Base-by-base conservation (phyloP, 257 asterid genomes). In the Ehretia macrophylla region DNA sequence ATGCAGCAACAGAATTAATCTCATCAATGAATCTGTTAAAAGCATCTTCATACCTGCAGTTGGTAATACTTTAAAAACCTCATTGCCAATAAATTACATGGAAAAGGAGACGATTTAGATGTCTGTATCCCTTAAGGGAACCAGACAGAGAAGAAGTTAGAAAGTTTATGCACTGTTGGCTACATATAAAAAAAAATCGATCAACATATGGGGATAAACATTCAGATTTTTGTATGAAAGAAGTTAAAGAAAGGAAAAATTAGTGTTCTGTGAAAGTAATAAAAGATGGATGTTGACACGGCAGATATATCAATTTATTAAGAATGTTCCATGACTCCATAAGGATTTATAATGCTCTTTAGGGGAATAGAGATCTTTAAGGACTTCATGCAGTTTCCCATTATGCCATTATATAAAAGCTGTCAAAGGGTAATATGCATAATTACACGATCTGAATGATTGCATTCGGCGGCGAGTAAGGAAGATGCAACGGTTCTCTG, bases 401-500 rank as follows among this genome's bases (percentile, higher is more conserved):
- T 27, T 27, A 27, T 27, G 35, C 35, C 35, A 27, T 27, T 27
- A 6, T 27, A 27, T 27, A 27, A 49, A 49, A 4, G 54, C 17
- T 49, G 0, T 49, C 2, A 21, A 49, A 47, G 21, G 44, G 35
- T 27, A 27, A 27, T 54, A 45, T 44, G 55, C 37, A 32, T 69
- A 59, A 94, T 84, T 90, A 90, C 97, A 90, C 97, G 17, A 90
- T 90, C 83, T 81, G 90, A 72, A 83, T 73, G 72, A 90, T 86
- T 58, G 95, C 93, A 63, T 78, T 59, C 27, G 95, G 87, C 65
- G 95, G 97, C 58, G 95, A 86, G 79, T 86, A 90, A 50, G 95
- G 89, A 73, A 89, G 95, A 79, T 89, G 97, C 95, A 95, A 89
- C 63, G 97, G 97, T 82, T 84, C 97, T 68, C 97, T 81, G 76